phyloP scores from a whole-genome alignment of 2,329 filamentous ascomycete species.

The Endocalyx cinctus region DNA sequence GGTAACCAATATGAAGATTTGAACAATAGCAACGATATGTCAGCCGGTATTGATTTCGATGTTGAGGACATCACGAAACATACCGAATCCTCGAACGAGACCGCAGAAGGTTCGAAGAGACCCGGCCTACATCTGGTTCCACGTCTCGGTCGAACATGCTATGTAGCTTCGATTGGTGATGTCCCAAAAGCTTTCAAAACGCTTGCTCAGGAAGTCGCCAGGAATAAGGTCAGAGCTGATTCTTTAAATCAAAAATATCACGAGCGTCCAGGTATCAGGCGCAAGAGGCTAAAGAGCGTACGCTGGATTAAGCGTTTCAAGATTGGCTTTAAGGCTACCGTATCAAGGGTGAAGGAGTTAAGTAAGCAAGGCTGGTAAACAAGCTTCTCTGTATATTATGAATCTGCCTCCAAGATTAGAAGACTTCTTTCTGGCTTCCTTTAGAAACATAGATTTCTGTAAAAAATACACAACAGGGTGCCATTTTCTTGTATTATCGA shows the following conservation, averaged over 20 bases:
- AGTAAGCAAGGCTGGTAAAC: constrained; percentile 72
- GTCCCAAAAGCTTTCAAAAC: constrained; percentile 39
- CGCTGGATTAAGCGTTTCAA: constrained; percentile 68
- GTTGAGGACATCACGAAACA: constrained; percentile 17
- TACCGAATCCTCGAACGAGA: too few relatives aligned
- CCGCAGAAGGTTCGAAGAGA: too few relatives aligned
- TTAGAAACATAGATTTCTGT: too few relatives aligned
- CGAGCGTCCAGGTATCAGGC: constrained; percentile 70
- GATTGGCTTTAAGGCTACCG: constrained; percentile 60
- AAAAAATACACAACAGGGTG: too few relatives aligned
- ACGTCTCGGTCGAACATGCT: constrained; percentile 39
- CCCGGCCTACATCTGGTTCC: constrained; percentile 35
- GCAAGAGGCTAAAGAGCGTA: constrained; percentile 67
- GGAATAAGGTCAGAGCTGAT: constrained; percentile 57
- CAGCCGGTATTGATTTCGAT: constrained; percentile 18
- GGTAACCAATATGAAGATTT: neutral
- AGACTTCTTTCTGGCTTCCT: too few relatives aligned
- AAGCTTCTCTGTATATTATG: constrained; percentile 10
- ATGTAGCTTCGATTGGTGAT: constrained; percentile 39
- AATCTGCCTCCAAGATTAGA: too few relatives aligned
- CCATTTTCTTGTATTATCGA: too few relatives aligned
- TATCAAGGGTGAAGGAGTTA: constrained; percentile 63
- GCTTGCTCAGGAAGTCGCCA: constrained; percentile 32
- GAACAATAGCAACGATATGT: neutral
- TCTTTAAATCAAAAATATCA: constrained; percentile 61